A percentile compares a stretch with the other conserved stretches of the same genome.
These are phyloP conservation scores for Penicillium concentricum DNA, from an alignment of 2,329 filamentous ascomycete species.

Conservation along the genomic window DNA sequence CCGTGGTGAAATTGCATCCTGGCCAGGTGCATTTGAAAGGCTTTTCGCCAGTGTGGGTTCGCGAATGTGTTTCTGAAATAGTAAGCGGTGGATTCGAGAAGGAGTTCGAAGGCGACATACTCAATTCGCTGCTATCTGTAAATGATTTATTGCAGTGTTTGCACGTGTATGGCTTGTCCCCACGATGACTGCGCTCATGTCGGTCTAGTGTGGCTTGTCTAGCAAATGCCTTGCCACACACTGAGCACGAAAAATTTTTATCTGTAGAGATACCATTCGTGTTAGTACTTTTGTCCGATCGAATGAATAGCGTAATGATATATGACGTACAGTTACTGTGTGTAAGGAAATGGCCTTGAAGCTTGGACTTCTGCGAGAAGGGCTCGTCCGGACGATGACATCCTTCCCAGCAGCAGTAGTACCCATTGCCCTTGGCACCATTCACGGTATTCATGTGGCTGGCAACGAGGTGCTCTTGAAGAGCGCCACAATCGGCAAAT, in stretches of 20 bases:
- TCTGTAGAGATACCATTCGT: slow-evolving; percentile 23
- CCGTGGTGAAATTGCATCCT: slow-evolving; percentile 45
- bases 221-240: slow-evolving; percentile 44
- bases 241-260: slow-evolving; percentile 43
- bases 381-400: slow-evolving; percentile 44
- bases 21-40: slow-evolving; percentile 45
- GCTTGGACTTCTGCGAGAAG: slow-evolving; percentile 47
- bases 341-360: slow-evolving; percentile 46
- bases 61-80: slow-evolving; percentile 42
- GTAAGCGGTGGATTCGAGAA: slow-evolving; percentile 17
- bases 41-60: slow-evolving; percentile 45
- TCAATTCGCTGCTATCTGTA: slow-evolving; percentile 47
- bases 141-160: slow-evolving; percentile 43
- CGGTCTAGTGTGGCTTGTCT: slow-evolving; percentile 45
- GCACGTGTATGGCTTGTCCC: slow-evolving; percentile 46
- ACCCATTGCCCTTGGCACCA: slow-evolving; percentile 41
- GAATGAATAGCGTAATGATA: neutral
- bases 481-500: slow-evolving; percentile 36
- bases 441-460: slow-evolving; percentile 39
- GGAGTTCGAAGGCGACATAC: slow-evolving; percentile 25
- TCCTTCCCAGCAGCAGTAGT: slow-evolving; percentile 46
- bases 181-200: slow-evolving; percentile 46
- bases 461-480: slow-evolving; percentile 42
- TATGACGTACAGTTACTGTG: slow-evolving; percentile 43
- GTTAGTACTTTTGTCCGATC: slow-evolving; percentile 3